Evolutionary conservation across 495 filamentous ascomycete species (phyloP).

Genomic region (Annulohypoxylon stygium): DNA sequence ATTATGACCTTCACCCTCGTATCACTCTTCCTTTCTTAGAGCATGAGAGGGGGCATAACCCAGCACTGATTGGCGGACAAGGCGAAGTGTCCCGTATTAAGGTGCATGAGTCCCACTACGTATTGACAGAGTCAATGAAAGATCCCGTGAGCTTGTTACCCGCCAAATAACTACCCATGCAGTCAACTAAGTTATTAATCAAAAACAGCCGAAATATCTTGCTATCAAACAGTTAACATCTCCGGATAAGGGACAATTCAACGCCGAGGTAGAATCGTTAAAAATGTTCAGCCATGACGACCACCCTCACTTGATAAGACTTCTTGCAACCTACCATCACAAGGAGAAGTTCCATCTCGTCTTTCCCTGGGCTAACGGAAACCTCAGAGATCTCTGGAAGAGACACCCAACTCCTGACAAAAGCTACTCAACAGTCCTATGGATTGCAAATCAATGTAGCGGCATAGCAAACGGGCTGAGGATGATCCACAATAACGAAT

Average conservation of each 20-base stretch:
- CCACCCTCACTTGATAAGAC: conserved; percentile 36
- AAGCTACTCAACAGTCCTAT: background rate
- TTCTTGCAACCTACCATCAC: background rate
- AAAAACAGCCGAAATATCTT: background rate
- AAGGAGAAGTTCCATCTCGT: background rate
- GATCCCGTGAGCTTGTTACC: background rate
- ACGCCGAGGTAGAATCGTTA: conserved; percentile 25
- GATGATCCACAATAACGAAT: conserved; percentile 12
- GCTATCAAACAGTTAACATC: conserved; percentile 25
- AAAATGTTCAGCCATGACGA: conserved; percentile 31
- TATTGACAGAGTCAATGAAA: background rate
- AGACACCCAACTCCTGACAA: background rate
- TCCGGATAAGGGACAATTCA: conserved; percentile 10
- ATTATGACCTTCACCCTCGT: conserved; percentile 4
- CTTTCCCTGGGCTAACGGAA: background rate
- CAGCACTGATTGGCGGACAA: background rate
- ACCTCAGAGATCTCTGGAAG: background rate
- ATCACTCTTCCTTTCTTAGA: conserved; percentile 11
- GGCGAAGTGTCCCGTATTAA: background rate
- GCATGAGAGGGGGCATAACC: background rate
- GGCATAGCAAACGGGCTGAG: background rate
- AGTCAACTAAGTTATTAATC: too few species aligned
- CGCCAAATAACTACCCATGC: background rate
- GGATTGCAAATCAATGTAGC: background rate
- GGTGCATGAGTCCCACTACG: background rate